These are phyloP conservation scores for Ballota nigra DNA, from an alignment of 257 asterid species.

Conservation along the genomic window DNA sequence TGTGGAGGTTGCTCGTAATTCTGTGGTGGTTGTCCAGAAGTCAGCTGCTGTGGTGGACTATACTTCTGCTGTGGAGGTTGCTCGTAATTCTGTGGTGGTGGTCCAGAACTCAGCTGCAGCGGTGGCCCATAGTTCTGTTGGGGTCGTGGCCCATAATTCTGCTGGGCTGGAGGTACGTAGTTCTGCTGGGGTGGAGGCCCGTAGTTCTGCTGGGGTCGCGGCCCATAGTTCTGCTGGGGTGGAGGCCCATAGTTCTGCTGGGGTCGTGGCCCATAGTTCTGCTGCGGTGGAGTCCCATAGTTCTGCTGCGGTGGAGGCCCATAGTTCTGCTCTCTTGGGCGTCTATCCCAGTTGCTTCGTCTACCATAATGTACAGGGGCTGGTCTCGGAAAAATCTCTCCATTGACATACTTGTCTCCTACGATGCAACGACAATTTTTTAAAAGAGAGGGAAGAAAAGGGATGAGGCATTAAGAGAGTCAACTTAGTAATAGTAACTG, in stretches of 20 bases:
- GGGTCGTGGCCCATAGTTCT: constrained; percentile 16
- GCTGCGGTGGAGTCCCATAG: constrained; percentile 17
- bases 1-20: constrained; percentile 30
- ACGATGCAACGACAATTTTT: constrained; percentile 17
- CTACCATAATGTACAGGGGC: constrained; percentile 71
- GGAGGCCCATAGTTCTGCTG: constrained; percentile 40
- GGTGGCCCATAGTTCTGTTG: constrained; percentile 34
- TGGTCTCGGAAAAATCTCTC: constrained; percentile 82
- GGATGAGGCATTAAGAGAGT: constrained; percentile 2
- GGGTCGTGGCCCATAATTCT: constrained; percentile 20
- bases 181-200: constrained; percentile 27
- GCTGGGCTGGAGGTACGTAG: constrained; percentile 25
- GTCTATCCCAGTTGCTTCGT: constrained; percentile 37
- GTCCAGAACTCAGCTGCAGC: constrained; percentile 18
- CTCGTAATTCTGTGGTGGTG: constrained; percentile 33
- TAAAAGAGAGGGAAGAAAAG: background rate
- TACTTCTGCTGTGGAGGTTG: constrained; percentile 19
- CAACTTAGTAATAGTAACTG: background rate
- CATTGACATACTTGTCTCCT: constrained; percentile 94
- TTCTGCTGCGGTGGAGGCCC: constrained; percentile 23
- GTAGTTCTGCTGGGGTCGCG: constrained; percentile 23
- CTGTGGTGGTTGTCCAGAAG: constrained; percentile 16
- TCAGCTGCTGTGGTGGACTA: constrained; percentile 24
- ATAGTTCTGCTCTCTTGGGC: constrained; percentile 35
- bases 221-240: constrained; percentile 27